Evolutionary conservation across 805 yeast genomes (phyloP).

Genomic region (Lachancea nothofagi): DNA sequence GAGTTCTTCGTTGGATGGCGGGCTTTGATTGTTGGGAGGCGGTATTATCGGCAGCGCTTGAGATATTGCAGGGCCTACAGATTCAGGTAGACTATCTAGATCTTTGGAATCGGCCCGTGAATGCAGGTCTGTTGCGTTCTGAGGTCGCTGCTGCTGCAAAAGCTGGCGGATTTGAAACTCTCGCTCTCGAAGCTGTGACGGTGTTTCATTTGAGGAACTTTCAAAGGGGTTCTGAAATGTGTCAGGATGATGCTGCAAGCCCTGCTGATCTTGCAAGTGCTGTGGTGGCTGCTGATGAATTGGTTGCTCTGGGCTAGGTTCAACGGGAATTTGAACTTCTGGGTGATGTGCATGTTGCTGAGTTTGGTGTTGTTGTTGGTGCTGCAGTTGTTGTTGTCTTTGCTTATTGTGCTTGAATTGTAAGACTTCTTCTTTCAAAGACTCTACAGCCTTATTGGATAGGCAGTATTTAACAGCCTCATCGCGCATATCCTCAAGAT

Average conservation of each 20-base stretch:
- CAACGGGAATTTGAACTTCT: neutral
- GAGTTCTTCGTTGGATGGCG: constrained; percentile 15
- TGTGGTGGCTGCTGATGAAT: neutral
- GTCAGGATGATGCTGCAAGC: neutral
- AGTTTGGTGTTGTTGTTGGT: neutral
- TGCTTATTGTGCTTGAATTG: constrained; percentile 31
- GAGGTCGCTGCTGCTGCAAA: constrained; percentile 1
- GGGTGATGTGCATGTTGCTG: neutral
- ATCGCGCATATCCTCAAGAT: constrained; percentile 19
- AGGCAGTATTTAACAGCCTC: constrained; percentile 23
- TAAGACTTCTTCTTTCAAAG: constrained; percentile 30
- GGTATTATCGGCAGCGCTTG: constrained; percentile 3
- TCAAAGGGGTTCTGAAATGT: neutral
- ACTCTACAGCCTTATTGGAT: constrained; percentile 22
- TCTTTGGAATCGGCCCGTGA: neutral
- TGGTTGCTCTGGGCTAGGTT: neutral
- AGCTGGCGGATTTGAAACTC: neutral
- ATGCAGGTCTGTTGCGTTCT: neutral
- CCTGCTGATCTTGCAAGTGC: neutral
- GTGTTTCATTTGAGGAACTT: neutral
- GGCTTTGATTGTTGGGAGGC: neutral
- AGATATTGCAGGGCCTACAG: neutral
- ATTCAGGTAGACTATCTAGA: neutral
- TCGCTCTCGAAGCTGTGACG: neutral
- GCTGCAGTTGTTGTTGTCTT: constrained; percentile 13